Base-by-base conservation (phyloP, 768 basidiomycete species). In the Hemileccinum rubropunctum region DNA sequence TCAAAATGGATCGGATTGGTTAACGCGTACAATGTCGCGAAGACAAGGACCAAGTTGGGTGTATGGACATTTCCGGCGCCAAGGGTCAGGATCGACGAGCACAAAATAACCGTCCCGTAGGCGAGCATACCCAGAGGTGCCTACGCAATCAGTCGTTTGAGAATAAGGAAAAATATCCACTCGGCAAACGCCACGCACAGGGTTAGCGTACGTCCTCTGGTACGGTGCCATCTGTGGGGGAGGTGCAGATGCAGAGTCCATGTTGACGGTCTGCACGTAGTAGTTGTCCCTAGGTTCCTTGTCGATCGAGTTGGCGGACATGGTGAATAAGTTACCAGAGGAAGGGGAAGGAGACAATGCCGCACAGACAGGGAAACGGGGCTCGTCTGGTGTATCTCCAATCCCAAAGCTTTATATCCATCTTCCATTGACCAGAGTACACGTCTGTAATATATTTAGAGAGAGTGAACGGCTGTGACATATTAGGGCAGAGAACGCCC, bases 41-140 rank as follows among this genome's bases (percentile, higher is more conserved):
- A 67, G 36, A 67, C 60, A 30, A 64, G 50, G 26, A 67, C 62
- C 48, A 64, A 37, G 47, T 59, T 64, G 3, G 62, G 45, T 10
- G 62, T 49, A 32, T 52, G 35, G 37, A 67, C 57, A 27, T 36
- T 42, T 2, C 54, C 54, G 20, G 63, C 50, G 27, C 34, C 32
- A n/a, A 64, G 57, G 7, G 63, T 64, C 39, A 67, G 34, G 38
- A 64, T 26, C 7, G 63, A 64, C 4, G 63, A 67, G 43, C 65
- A 67, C 42, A 67, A 45, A 15, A 67, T 63, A 30, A 62, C 65
- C 12, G 63, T 62, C 20, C 65, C 60, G 23, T 62, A 64, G 18
- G 63, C 53, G 50, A 64, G 53, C 62, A 67, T 62, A 8, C 63
- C 63, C 41, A 67, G 35, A 38, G 63, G 63, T 40, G 57, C 58